These are phyloP conservation scores for Coemansia sp. DNA, from an alignment of 192 early-diverging fungal species.

Conservation along the genomic window DNA sequence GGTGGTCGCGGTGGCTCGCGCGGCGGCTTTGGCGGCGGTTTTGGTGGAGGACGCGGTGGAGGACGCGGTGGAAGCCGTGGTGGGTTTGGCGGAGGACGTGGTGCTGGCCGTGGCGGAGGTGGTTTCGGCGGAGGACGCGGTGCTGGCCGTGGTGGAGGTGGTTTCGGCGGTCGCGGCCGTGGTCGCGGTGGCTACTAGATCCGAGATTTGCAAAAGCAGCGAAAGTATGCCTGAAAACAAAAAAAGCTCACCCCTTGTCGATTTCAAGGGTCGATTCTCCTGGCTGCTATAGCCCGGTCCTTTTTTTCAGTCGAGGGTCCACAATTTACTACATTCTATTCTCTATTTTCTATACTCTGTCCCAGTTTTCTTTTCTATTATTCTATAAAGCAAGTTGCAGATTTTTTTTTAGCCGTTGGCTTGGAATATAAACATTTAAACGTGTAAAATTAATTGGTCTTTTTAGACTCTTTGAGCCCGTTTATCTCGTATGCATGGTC, in stretches of 20 bases:
- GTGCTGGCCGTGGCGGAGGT: constrained; percentile 52
- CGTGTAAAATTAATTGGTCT: constrained; percentile 4
- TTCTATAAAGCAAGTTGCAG: too few relatives aligned
- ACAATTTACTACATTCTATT: too few relatives aligned
- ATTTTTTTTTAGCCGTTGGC: too few relatives aligned
- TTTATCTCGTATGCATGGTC: constrained; percentile 11
- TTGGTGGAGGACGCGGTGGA: constrained; percentile 57
- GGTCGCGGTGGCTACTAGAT: constrained; percentile 45
- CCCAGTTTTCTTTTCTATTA: too few relatives aligned
- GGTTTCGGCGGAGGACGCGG: constrained; percentile 58
- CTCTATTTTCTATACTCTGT: too few relatives aligned
- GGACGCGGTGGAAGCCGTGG: constrained; percentile 48
- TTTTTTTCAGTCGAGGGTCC: too few relatives aligned
- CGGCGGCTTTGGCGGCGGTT: constrained; percentile 28
- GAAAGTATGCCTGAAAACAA: too few relatives aligned
- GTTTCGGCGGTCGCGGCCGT: constrained; percentile 55
- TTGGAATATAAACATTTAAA: too few relatives aligned
- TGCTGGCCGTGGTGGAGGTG: constrained; percentile 40
- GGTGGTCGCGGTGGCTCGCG: constrained; percentile 48
- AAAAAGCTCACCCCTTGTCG: too few relatives aligned
- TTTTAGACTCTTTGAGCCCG: constrained; percentile 3
- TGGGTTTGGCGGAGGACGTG: constrained; percentile 50
- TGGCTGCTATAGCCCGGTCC: too few relatives aligned
- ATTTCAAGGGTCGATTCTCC: too few relatives aligned
- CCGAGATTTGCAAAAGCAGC: too few relatives aligned